Evolutionary conservation across 1,284 basidiomycete species (phyloP).

Genomic region (Mrakiaceae sp.): DNA sequence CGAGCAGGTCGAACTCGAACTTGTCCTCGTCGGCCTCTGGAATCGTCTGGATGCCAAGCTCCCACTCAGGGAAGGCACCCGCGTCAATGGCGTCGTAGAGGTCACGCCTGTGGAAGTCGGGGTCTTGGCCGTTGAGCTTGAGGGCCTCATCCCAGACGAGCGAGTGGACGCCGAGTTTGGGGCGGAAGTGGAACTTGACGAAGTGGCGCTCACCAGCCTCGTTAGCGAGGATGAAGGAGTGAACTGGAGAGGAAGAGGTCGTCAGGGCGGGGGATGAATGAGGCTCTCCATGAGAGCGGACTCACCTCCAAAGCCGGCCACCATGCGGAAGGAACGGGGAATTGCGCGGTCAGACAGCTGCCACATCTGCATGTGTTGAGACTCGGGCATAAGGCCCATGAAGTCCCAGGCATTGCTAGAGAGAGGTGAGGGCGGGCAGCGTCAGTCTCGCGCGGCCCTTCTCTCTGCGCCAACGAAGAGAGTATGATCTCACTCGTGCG

Average conservation of each 20-base stretch:
- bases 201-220: slow-evolving; percentile 53
- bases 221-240: slow-evolving; percentile 65
- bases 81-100: slow-evolving; percentile 61
- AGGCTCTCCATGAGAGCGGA: no score
- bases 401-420: slow-evolving; percentile 4
- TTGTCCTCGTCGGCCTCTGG: slow-evolving; percentile 53
- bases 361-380: slow-evolving; percentile 71
- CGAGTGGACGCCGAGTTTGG: slow-evolving; percentile 60
- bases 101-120: slow-evolving; percentile 70
- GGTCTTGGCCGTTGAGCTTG: slow-evolving; percentile 39
- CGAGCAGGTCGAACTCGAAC: slow-evolving; percentile 66
- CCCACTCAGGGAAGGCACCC: slow-evolving; percentile 60
- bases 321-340: slow-evolving; percentile 69
- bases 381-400: slow-evolving; percentile 39
- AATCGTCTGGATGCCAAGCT: slow-evolving; percentile 63
- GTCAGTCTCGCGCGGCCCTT: slow-evolving; percentile 41
- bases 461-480: no score
- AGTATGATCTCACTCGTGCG: slow-evolving; percentile 20
- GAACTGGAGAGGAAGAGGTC: slow-evolving; percentile 37
- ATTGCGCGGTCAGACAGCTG: slow-evolving; percentile 67
- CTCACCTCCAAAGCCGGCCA: slow-evolving; percentile 59
- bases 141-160: slow-evolving; percentile 78
- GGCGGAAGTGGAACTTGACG: slow-evolving; percentile 76
- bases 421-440: neutral
- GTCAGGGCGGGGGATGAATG: no score